Base-by-base conservation (phyloP, 1,139 yeast genomes). In the Debaryomyces subglobosus region DNA sequence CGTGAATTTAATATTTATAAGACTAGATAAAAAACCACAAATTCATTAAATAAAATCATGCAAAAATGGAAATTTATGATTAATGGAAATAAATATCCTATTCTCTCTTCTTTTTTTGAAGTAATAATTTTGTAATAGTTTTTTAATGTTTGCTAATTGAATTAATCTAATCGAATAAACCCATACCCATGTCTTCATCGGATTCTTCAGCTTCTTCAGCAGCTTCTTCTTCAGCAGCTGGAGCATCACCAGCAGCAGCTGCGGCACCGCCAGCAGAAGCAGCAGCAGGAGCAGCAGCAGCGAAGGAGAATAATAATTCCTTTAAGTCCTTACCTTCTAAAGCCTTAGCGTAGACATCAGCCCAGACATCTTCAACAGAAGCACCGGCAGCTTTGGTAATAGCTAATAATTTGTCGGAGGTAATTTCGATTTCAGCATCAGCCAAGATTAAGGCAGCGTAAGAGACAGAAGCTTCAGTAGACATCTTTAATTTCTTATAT, bases 381-480 rank as follows among this genome's bases (percentile, higher is more conserved):
- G 77, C 74, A 57, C 77, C 74, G 55, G 79, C 80, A 55, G 71
- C 72, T 58, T 64, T 59, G 63, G 84, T 77, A 73, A 86, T 79
- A 68, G 89, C 77, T 65, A 79, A 69, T 72, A 87, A 83, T 81
- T 86, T 86, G 74, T 85, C 91, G 62, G 91, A 64, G 58, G 87
- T 77, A 79, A 86, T 82, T 74, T 86, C 92, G 65, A 86, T 74
- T 60, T 86, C 94, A 67, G 94, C 80, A 69, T 87, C 95, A 62
- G 94, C 89, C 74, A 87, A 84, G 80, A 87, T 86, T 72, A 87
- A 81, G 68, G 94, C 90, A 69, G 95, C 94, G 86, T 86, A 87
- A 60, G 94, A 85, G 71, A 87, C 81, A 71, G 91, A 86, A 66
- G 90, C 76, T 84, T 87, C 92, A 71, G 83, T 78, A 71, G 94